Evolutionary conservation across 2,329 filamentous ascomycete species (phyloP), one percentile per base, ranked within the genome.

Genomic region (Aquanectria penicillioides): DNA sequence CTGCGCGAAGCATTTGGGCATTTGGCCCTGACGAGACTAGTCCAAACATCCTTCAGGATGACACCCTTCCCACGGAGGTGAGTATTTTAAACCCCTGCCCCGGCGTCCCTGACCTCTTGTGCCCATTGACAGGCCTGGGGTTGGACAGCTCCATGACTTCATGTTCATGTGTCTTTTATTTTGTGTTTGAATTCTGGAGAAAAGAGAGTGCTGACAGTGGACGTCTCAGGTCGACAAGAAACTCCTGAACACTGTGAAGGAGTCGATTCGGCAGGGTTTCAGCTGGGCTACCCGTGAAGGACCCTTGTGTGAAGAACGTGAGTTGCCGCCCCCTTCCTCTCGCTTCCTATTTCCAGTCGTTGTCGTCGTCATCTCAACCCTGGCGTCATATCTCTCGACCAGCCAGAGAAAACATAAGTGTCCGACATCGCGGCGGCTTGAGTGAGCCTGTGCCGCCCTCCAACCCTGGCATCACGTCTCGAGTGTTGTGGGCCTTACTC

Each of bases 201-300:
- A 20, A n/a, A 9, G 31, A 41, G 25, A 26, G 34, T 52, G 20
- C 57, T 64, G 48, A 64, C 34, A 29, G 36, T 34, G 20, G 10
- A 12, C 55, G 33, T 36, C 38, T 36, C 71, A 89, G 86, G 92
- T 98, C 61, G 94, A 99, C 79, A 95, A 96, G 79, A 96, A 94
- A 76, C 83, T 94, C 17, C 85, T 99, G 26, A 89, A 89, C 69
- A 90, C 89, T 29, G 94, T 97, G 38, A 89, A 93, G 68, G 95
- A 99, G 74, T 94, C 92, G 7, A 93, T 99, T 69, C 89, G 92
- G 43, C 95, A 99, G 78, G 95, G 95, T 26, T 99, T 99, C 77
- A 93, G 90, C 74, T 99, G 95, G 95, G 95, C 93, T 46, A 92
- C 94, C 26, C 85, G 95, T 63, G 95, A 99, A 85, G 95, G 95